Conservation (phyloP, 768 basidiomycete species). For the Suillus luteus region DNA sequence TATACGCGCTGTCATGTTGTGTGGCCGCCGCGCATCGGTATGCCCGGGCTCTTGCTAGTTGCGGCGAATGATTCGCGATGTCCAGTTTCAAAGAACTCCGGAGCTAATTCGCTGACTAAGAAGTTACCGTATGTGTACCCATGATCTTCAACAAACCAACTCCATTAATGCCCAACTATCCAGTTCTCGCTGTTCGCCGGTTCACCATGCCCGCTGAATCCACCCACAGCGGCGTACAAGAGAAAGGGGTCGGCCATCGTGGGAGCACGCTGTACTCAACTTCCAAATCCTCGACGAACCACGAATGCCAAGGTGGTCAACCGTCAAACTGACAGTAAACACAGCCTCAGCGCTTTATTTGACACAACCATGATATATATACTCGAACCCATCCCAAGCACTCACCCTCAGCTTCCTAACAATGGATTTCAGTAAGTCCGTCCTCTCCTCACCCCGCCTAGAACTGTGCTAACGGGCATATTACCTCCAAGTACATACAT, state of each 20-base stretch:
- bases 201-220: background rate
- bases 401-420: background rate
- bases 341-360: background rate
- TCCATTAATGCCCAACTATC: background rate
- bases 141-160: too few relatives aligned
- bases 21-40: background rate
- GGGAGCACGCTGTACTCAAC: background rate
- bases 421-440: background rate
- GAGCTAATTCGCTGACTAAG: background rate
- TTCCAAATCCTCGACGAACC: background rate
- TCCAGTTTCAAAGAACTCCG: too few relatives aligned
- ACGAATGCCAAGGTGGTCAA: background rate
- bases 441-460: too few relatives aligned
- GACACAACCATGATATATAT: background rate
- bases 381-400: background rate
- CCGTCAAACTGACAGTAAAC: background rate
- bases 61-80: background rate
- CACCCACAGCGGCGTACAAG: background rate
- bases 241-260: too few relatives aligned
- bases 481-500: background rate
- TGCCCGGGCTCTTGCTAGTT: background rate
- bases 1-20: background rate
- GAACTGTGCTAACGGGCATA: background rate
- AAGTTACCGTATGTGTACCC: too few relatives aligned
- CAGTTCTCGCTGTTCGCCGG: background rate